Percentiles rank a stretch among this genome's conserved stretches.
Conservation (phyloP, 208 protist genomes). For the Trypanosoma cruzi region DNA sequence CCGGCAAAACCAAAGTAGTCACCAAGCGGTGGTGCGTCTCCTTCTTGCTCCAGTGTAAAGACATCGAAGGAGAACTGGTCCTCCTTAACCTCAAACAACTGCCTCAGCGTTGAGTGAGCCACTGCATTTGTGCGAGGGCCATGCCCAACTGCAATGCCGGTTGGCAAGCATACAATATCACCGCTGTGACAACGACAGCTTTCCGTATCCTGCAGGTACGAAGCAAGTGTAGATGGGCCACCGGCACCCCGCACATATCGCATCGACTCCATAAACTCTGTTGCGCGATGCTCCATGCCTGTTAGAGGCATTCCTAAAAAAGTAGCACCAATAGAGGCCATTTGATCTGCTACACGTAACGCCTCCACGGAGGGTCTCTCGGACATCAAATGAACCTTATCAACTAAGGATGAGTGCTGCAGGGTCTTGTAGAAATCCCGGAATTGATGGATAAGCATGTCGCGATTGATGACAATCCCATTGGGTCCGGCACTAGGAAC, state of each 20-base stretch:
- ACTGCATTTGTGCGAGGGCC: conserved; percentile 87
- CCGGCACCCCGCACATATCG: conserved; percentile 84
- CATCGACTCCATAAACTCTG: conserved; percentile 90
- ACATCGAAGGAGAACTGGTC: conserved; percentile 67
- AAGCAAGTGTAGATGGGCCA: conserved; percentile 69
- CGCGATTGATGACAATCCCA: conserved; percentile 89
- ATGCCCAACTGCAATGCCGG: conserved; percentile 85
- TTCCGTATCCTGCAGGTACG: conserved; percentile 85
- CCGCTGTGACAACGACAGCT: conserved; percentile 85
- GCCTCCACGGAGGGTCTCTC: conserved; percentile 73
- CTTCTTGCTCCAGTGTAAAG: conserved; percentile 89
- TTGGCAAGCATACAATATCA: conserved; percentile 86
- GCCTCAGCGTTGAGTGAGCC: conserved; percentile 74
- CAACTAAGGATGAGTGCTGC: conserved; percentile 85
- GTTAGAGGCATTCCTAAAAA: conserved; percentile 84
- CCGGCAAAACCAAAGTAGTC: conserved; percentile 94
- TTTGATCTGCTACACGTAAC: conserved; percentile 80
- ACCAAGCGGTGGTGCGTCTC: conserved; percentile 88
- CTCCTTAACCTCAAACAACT: conserved; percentile 71
- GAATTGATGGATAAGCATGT: conserved; percentile 89
- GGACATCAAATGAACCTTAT: conserved; percentile 92
- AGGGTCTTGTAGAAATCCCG: conserved; percentile 90
- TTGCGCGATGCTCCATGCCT: conserved; percentile 84
- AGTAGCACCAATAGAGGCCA: conserved; percentile 77
- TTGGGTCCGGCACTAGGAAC: conserved; percentile 81